A percentile compares a stretch with the other conserved stretches of the same genome.
phyloP scores from a whole-genome alignment of 1,284 basidiomycete species.

The Volvariella surrecta region DNA sequence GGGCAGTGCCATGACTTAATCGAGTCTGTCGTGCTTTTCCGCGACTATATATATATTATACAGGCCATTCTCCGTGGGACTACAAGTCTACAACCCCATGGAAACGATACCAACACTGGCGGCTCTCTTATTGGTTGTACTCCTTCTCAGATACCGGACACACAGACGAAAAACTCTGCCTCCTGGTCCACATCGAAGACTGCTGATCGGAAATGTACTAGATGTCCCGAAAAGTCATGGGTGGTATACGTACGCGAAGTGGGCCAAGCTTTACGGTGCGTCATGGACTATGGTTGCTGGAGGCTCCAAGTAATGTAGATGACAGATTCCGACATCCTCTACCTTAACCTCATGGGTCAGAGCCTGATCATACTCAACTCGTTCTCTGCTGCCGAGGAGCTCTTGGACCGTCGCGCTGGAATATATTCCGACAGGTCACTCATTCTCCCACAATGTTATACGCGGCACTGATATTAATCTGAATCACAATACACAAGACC shows the following conservation, averaged over 20 bases:
- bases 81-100: no score
- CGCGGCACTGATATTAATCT: neutral
- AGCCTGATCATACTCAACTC: constrained; percentile 10
- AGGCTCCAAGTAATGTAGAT: no score
- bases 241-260: constrained; percentile 1
- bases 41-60: no score
- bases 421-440: constrained; percentile 11
- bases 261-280: neutral
- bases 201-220: constrained; percentile 1
- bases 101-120: no score
- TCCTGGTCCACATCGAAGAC: neutral
- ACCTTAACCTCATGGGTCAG: constrained; percentile 9
- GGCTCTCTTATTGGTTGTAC: no score
- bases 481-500: neutral
- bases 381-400: constrained; percentile 4
- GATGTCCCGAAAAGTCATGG: neutral
- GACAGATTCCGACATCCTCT: constrained; percentile 8
- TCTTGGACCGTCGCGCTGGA: constrained; percentile 8
- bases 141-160: no score
- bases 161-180: no score
- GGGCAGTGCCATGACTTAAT: no score
- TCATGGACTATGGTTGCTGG: no score
- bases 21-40: no score
- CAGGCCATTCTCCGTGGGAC: no score
- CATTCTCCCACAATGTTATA: neutral